phyloP scores from a whole-genome alignment of 106 monocot genomes.

The Triglochin maritima region DNA sequence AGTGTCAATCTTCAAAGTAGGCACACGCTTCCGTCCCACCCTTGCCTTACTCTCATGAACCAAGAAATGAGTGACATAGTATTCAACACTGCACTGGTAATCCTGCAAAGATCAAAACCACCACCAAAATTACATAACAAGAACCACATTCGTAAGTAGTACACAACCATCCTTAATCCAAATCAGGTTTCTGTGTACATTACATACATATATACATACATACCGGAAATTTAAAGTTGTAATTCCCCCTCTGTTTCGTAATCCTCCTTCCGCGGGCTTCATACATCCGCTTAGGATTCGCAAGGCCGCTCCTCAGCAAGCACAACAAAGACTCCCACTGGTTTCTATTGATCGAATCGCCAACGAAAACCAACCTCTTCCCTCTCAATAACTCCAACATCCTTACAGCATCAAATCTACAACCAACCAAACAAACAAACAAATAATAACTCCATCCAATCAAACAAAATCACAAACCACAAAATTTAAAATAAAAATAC shows the following conservation, averaged over 20 bases:
- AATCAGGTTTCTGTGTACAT: background rate
- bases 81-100: conserved; percentile 86
- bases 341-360: conserved; percentile 91
- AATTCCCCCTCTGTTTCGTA: conserved; percentile 61
- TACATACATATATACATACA: background rate
- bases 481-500: background rate
- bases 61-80: conserved; percentile 76
- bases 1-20: conserved; percentile 61
- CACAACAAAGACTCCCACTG: conserved; percentile 98
- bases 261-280: conserved; percentile 69
- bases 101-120: conserved; percentile 36
- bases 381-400: conserved; percentile 72
- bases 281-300: conserved; percentile 43
- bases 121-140: background rate
- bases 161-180: no score
- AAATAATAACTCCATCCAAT: background rate
- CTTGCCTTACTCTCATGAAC: conserved; percentile 76
- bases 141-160: background rate
- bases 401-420: conserved; percentile 57
- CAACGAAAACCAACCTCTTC: conserved; percentile 79
- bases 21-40: conserved; percentile 36
- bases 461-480: background rate
- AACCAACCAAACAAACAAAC: background rate
- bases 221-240: conserved; percentile 68
- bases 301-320: conserved; percentile 33